Evolutionary conservation across 208 protist genomes (phyloP), one percentile per base, ranked within the genome.

Genomic region (Phytomonas sp.): DNA sequence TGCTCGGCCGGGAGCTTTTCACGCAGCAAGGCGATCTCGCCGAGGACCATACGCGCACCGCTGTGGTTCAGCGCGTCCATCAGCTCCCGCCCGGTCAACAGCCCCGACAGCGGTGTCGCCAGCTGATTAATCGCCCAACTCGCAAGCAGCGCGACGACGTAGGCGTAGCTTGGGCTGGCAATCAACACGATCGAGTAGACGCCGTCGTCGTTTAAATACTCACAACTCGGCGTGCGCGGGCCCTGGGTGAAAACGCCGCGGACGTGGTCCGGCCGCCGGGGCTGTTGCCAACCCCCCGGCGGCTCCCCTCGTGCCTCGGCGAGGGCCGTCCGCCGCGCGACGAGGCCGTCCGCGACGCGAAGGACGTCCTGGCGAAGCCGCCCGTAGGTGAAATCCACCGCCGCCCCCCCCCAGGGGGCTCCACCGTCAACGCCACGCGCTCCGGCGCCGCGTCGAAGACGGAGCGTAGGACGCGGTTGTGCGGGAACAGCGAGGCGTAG

Each of bases 61-160:
- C 87, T 93, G 77, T 94, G 87, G 42, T 90, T 85, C 60, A 93
- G 81, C 56, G 93, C 81, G 70, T 94, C 91, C 69, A 83, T 89
- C 26, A 95, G 79, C 70, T 95, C 89, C 52, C 77, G 75, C 29
- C 83, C 71, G 78, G 87, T 93, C 23, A 78, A 80, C 74, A 90
- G 83, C 40, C 80, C 74, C n/a, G 85, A 89, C 71, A 95, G 81
- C 29, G 89, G 89, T 33, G 82, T 86, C 34, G 77, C 80, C 73
- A 95, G 79, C 70, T 88, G 85, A 65, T 93, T 93, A 40, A 90
- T 40, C 8, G 89, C 76, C 87, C 89, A 95, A 29, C 60, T 68
- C 34, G 87, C 84, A 14, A 95, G 77, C 36, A 95, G 77, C 26
- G 86, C 84, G 12, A 95, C 87, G 4, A 88, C 83, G 74, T 83